Base-by-base conservation (phyloP, 2,329 filamentous ascomycete genomes). In the Huntiella omanensis region DNA sequence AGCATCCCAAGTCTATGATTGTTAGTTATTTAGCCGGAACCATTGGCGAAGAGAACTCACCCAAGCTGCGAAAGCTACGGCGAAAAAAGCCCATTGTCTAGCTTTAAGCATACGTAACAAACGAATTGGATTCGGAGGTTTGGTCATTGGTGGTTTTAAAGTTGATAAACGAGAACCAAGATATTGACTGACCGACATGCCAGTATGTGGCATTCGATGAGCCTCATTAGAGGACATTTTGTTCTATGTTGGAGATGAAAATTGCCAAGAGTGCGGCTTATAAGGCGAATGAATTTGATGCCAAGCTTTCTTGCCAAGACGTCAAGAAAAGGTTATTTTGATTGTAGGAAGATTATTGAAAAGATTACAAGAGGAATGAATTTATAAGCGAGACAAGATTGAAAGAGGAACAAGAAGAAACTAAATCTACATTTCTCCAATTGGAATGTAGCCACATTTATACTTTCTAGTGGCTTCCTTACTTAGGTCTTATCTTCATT, bases 1-100 rank as follows among this genome's bases (percentile, higher is more conserved):
- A 3, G 83, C 82, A 59, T 88, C 83, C 48, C 80, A 82, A 1
- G 75, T 81, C 83, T 83, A 88, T 11, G 22, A n/a, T 17, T 17
- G 7, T 28, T 8, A 28, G 5, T 7, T 28, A 28, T 8, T 28
- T 28, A 28, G 6, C 22, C 7, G 6, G 22, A 22, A 16, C 28
- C 40, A 1, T 10, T 33, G 15, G n/a, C 5, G 6, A 16, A 34
- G 4, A 5, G 8, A 4, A 56, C 64, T 44, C 58, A 72, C 70
- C 71, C 71, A 75, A n/a, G 69, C 71, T 28, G 61, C 57, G 43
- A 75, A 74, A 1, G 69, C 69, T 45, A 75, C 61, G 7, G 59
- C 55, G 55, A 75, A 75, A 49, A 73, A 73, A 1, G 65, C 61
- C 71, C 71, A 75, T 39, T 74, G 68, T 34, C 62, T 64, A 32